A percentile compares a stretch with the other conserved stretches of the same genome.
Conservation (phyloP, 352 stramenopile species). For the Phytophthora fragariaefolia region DNA sequence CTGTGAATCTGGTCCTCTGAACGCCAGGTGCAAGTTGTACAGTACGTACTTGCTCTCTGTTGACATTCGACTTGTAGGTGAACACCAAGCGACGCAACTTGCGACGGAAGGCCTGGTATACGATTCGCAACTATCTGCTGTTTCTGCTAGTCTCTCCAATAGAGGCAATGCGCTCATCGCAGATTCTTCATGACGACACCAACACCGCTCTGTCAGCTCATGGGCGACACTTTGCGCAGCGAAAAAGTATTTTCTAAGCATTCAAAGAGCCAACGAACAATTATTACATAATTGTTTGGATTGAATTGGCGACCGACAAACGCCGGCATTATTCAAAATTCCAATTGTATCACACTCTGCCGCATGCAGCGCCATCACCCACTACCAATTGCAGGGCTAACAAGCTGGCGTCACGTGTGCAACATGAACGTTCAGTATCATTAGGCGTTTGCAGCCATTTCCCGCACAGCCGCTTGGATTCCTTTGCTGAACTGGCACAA, state of each 20-base stretch:
- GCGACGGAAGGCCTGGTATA: too few species aligned
- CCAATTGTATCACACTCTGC: conserved; percentile 19
- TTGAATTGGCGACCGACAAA: background rate
- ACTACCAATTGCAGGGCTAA: conserved; percentile 6
- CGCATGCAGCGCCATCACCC: conserved; percentile 6
- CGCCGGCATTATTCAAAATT: conserved; percentile 5
- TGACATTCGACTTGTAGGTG: too few species aligned
- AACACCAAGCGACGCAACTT: too few species aligned
- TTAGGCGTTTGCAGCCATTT: conserved; percentile 30
- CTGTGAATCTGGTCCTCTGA: conserved; percentile 19
- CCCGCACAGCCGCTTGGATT: conserved; percentile 49
- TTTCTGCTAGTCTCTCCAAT: conserved; percentile 17
- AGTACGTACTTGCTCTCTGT: background rate
- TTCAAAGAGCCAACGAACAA: background rate
- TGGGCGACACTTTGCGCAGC: background rate
- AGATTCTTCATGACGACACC: conserved; percentile 15
- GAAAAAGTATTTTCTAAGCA: too few species aligned
- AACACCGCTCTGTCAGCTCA: background rate
- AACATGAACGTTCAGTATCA: conserved; percentile 5
- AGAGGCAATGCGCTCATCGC: conserved; percentile 12
- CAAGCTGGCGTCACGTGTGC: conserved; percentile 12
- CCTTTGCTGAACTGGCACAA: conserved; percentile 62
- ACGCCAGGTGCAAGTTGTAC: background rate
- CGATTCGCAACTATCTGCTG: too few species aligned
- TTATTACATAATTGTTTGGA: background rate